Base-by-base conservation (phyloP, 257 asterid species). In the Scutellaria baicalensis region DNA sequence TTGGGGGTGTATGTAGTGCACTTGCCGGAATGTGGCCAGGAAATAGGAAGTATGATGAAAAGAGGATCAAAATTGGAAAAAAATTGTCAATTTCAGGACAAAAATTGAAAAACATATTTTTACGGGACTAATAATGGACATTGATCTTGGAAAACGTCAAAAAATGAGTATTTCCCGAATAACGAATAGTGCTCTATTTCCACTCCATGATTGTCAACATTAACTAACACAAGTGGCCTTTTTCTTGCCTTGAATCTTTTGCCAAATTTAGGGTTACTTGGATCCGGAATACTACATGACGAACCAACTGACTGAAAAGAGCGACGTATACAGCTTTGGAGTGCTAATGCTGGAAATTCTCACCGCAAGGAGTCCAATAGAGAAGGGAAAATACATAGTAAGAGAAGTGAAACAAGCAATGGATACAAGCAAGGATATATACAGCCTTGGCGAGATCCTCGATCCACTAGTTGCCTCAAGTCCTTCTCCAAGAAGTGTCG, bases 281-380 rank as follows among this genome's bases (percentile, higher is more conserved):
- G 97, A 91, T 83, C 97, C 97, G 4, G 97, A 91, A 71, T 91
- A 91, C 73, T 91, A 89, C 88, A 89, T 84, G 96, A 92, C 97
- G 2, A 74, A 89, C 8, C 93, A 89, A 20, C 74, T 92, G 73
- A 87, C 96, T 0, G 96, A 92, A 82, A 92, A 89, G 85, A 92
- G 97, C 48, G 96, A 92, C 5, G 97, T 92, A 9, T 92, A 92
- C 23, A 87, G 97, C 81, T 92, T 75, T 3, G 97, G 97, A 0
- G 81, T 92, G 52, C 60, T 89, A 36, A 72, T 92, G 14, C 65
- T 87, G 17, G 97, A 92, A 73, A 72, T 89, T 62, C 36, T 87
- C 65, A 85, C 93, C 0, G 84, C 90, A 52, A 82, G 91, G 80
- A 68, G 65, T 6, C 96, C 97, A 16, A 83, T 89, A 13, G 97